These are phyloP conservation scores for Acrocalymma vagum DNA, from an alignment of 2,329 filamentous ascomycete species.

Conservation along the genomic window DNA sequence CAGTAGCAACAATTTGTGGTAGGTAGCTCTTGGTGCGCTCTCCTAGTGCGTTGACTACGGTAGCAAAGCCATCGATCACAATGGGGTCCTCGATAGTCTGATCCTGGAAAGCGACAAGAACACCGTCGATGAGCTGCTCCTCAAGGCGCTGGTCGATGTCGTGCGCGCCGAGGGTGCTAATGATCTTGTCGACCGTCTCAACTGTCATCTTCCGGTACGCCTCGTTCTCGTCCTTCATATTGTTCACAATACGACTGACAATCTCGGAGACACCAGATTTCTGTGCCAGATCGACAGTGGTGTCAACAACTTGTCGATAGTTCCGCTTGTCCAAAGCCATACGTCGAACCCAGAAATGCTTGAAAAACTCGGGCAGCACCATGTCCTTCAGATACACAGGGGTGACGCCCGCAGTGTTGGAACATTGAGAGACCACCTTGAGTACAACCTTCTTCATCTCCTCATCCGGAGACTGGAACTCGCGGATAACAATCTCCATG, in stretches of 20 bases:
- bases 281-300: slow-evolving; percentile 94
- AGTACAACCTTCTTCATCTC: slow-evolving; percentile 99
- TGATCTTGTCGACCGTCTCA: slow-evolving; percentile 95
- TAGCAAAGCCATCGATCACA: slow-evolving; percentile 97
- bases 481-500: slow-evolving; percentile 96
- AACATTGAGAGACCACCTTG: slow-evolving; percentile 96
- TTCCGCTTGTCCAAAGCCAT: slow-evolving; percentile 98
- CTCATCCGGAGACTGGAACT: slow-evolving; percentile 96
- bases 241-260: slow-evolving; percentile 88
- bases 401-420: slow-evolving; percentile 92
- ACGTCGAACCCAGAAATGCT: slow-evolving; percentile 96
- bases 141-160: slow-evolving; percentile 93
- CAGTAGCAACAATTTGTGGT: slow-evolving; percentile 95
- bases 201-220: slow-evolving; percentile 99
- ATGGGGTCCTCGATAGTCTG: slow-evolving; percentile 96
- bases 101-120: slow-evolving; percentile 96
- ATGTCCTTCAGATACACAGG: slow-evolving; percentile 94
- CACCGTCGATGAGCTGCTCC: slow-evolving; percentile 92
- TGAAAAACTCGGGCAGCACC: slow-evolving; percentile 96
- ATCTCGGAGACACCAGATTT: slow-evolving; percentile 99
- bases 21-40: slow-evolving; percentile 95
- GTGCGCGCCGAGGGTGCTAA: slow-evolving; percentile 90
- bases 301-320: slow-evolving; percentile 97
- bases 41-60: slow-evolving; percentile 93
- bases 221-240: slow-evolving; percentile 97